A percentile compares a stretch with the other conserved stretches of the same genome.
Conservation (phyloP, 306 rosid genomes). For the Vigna angularis region DNA sequence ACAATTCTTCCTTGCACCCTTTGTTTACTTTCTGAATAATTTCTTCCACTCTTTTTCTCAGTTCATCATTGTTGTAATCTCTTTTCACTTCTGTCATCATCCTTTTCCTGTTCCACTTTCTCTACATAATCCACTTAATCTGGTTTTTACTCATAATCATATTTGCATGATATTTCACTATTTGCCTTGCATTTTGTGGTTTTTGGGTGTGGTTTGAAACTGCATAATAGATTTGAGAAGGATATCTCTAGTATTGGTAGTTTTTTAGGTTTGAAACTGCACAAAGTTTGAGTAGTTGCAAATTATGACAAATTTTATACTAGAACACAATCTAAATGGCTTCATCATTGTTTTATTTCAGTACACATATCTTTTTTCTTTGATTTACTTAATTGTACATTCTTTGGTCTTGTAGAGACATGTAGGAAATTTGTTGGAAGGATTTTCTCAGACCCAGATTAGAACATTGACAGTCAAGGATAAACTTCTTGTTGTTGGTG, state of each 20-base stretch:
- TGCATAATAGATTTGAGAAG: too few species aligned
- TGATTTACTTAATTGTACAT: conserved; percentile 14
- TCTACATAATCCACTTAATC: too few species aligned
- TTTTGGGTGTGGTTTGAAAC: too few species aligned
- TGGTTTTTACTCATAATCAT: too few species aligned
- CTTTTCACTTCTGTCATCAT: background rate
- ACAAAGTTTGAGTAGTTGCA: background rate
- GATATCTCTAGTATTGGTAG: too few species aligned
- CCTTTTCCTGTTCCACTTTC: background rate
- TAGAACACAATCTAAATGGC: conserved; percentile 10
- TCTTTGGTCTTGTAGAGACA: conserved; percentile 56
- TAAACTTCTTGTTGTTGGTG: conserved; percentile 85
- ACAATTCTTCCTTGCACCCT: conserved; percentile 69
- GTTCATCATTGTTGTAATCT: conserved; percentile 44
- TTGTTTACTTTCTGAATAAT: conserved; percentile 73
- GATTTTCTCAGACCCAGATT: conserved; percentile 83
- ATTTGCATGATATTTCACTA: too few species aligned
- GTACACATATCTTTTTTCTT: background rate
- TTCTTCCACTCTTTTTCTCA: conserved; percentile 72
- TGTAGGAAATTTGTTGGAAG: conserved; percentile 81
- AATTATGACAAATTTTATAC: background rate
- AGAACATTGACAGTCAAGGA: conserved; percentile 89
- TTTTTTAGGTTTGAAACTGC: too few species aligned
- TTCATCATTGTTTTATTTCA: background rate
- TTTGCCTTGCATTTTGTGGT: too few species aligned